Conservation (phyloP, 441 rosid species). For the Bruguiera hainesii region DNA sequence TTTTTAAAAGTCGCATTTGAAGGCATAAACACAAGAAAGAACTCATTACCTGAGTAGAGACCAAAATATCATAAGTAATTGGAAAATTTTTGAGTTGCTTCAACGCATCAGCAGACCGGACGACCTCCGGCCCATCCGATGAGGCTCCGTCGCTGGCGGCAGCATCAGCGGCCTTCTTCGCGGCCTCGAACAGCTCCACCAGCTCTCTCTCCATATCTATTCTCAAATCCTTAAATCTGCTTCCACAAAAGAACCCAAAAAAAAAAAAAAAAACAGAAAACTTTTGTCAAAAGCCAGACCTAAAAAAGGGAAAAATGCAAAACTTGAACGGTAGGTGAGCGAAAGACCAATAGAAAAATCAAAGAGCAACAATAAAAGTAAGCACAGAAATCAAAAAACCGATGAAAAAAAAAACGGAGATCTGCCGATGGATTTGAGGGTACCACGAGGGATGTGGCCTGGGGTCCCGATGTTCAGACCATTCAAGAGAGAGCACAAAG, state of each 20-base stretch:
- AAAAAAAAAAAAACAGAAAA: neutral
- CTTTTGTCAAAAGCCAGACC: neutral
- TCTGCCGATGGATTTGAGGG: neutral
- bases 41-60: constrained; percentile 69
- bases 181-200: constrained; percentile 72
- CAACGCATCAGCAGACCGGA: constrained; percentile 71
- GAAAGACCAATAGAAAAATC: neutral
- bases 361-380: neutral
- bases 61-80: constrained; percentile 64
- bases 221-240: constrained; percentile 1
- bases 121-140: constrained; percentile 59
- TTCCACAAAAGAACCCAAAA: neutral
- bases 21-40: neutral
- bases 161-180: constrained; percentile 85
- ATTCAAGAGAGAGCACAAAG: neutral
- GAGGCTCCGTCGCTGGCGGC: constrained; percentile 50
- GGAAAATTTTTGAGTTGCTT: constrained; percentile 69
- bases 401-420: too few relatives aligned
- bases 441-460: constrained; percentile 1
- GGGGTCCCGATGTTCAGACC: constrained; percentile 4
- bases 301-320: neutral
- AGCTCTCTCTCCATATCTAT: constrained; percentile 64
- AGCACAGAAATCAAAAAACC: neutral
- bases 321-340: neutral
- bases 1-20: too few relatives aligned